A percentile compares a stretch with the other conserved stretches of the same genome.
These are phyloP conservation scores for Coriaria nepalensis DNA, from an alignment of 306 rosid species.

Conservation along the genomic window DNA sequence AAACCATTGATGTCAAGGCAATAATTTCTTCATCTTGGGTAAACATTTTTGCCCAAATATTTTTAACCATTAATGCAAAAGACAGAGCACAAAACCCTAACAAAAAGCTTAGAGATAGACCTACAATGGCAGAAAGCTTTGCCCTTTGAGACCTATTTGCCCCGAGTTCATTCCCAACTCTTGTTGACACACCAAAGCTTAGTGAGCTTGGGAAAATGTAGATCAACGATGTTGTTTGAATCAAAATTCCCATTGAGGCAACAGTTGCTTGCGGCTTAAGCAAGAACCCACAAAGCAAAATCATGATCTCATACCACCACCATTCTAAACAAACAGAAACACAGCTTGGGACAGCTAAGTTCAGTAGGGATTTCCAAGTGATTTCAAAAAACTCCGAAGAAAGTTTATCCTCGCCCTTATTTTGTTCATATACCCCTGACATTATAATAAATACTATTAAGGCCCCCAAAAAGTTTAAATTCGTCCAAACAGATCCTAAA, in stretches of 20 bases:
- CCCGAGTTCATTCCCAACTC: constrained; percentile 84
- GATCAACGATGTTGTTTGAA: constrained; percentile 74
- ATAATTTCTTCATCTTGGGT: constrained; percentile 52
- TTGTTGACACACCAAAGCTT: constrained; percentile 77
- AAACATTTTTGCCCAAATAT: constrained; percentile 70
- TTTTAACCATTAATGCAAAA: constrained; percentile 46
- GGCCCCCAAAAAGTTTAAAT: constrained; percentile 49
- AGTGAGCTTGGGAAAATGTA: constrained; percentile 88
- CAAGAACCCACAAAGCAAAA: constrained; percentile 63
- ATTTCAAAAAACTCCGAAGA: constrained; percentile 31
- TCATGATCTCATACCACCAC: constrained; percentile 99
- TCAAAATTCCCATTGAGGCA: constrained; percentile 85
- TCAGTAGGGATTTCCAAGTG: constrained; percentile 42
- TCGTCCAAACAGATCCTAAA: constrained; percentile 64
- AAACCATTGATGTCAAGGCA: constrained; percentile 46
- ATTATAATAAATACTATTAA: constrained; percentile 36
- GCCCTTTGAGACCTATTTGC: constrained; percentile 49
- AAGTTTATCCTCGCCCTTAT: constrained; percentile 61
- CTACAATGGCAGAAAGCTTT: constrained; percentile 43
- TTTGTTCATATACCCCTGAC: constrained; percentile 43
- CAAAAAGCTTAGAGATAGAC: constrained; percentile 46
- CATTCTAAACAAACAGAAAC: constrained; percentile 86
- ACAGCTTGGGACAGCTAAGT: constrained; percentile 74
- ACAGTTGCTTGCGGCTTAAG: constrained; percentile 74
- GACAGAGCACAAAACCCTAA: constrained; percentile 52